Conservation (phyloP, 106 monocot species). For the Acorus calamus region DNA sequence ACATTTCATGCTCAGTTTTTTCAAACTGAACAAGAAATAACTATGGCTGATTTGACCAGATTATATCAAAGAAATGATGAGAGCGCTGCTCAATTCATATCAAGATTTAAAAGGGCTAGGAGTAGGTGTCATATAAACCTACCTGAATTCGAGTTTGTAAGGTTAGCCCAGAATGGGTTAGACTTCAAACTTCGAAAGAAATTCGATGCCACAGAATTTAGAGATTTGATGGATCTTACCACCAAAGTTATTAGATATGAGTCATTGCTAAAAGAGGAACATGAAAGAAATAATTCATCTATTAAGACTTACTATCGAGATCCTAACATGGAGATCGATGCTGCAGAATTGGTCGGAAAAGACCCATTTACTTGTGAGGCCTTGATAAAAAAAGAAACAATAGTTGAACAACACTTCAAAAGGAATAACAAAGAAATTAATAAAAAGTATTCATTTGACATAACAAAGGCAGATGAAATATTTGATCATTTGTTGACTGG, state of each 20-base stretch:
- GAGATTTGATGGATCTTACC: neutral
- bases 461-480: too few species aligned
- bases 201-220: neutral
- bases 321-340: neutral
- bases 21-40: neutral
- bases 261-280: neutral
- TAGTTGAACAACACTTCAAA: neutral
- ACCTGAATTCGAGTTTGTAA: neutral
- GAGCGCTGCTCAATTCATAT: too few species aligned
- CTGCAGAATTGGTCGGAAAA: neutral
- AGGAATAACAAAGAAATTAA: neutral
- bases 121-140: neutral
- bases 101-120: neutral
- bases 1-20: neutral
- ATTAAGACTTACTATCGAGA: neutral
- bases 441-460: neutral
- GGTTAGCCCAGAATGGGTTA: neutral
- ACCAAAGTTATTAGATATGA: neutral
- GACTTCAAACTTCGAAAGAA: neutral
- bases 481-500: too few species aligned
- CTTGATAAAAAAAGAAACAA: neutral
- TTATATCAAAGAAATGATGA: neutral
- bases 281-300: neutral
- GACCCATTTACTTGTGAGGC: neutral
- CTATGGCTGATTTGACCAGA: neutral